Conservation (phyloP, 1,139 yeast species). For the Scheffersomyces insectosa region DNA sequence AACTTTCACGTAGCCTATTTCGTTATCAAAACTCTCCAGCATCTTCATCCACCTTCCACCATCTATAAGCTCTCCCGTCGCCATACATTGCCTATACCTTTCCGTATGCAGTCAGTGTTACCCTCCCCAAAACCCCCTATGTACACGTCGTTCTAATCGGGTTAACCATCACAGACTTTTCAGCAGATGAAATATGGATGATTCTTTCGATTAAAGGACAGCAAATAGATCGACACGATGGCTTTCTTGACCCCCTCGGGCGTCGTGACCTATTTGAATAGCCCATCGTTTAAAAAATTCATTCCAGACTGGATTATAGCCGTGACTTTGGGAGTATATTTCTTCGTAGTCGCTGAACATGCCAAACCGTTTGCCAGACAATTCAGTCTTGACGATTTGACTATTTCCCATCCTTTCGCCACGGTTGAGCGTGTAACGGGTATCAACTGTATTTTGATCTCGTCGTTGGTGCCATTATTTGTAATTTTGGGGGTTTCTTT, state of each 20-base stretch:
- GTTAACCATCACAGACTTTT: too few species aligned
- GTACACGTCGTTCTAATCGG: too few species aligned
- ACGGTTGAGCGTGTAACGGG: constrained; percentile 57
- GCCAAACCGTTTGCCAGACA: constrained; percentile 29
- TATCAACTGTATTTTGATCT: constrained; percentile 31
- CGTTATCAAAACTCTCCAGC: too few species aligned
- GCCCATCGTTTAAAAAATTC: constrained; percentile 17
- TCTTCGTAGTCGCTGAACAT: constrained; percentile 37
- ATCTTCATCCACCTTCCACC: neutral
- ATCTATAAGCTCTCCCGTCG: neutral
- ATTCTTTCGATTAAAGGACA: constrained; percentile 4
- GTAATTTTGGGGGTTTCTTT: constrained; percentile 34
- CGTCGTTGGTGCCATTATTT: constrained; percentile 41
- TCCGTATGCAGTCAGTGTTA: too few species aligned
- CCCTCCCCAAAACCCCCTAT: too few species aligned
- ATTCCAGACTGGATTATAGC: constrained; percentile 39
- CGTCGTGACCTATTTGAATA: constrained; percentile 11
- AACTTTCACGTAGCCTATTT: too few species aligned
- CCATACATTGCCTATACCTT: too few species aligned
- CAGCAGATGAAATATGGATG: too few species aligned
- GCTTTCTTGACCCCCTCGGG: neutral
- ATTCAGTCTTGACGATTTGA: constrained; percentile 30
- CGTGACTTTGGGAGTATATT: constrained; percentile 25
- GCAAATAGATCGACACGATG: constrained; percentile 6
- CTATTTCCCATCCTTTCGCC: constrained; percentile 72